phyloP scores from a whole-genome alignment of 2,329 filamentous ascomycete species.

The Shiraia bambusicola region DNA sequence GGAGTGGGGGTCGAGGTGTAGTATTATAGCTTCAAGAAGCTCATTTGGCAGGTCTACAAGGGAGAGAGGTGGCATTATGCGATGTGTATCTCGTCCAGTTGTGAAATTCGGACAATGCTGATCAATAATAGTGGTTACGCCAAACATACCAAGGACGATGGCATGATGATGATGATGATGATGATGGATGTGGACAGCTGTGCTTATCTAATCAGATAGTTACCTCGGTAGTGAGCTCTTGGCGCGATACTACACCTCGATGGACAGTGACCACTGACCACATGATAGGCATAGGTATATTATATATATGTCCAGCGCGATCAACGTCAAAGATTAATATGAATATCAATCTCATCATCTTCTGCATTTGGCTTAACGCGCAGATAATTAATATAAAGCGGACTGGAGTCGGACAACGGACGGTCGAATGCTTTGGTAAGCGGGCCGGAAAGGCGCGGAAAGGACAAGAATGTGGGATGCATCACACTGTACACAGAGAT shows the following conservation, averaged over 20 bases:
- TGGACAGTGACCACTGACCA: no score
- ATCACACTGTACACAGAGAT: slow-evolving; percentile 7
- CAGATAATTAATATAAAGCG: no score
- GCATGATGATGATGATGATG: slow-evolving; percentile 16
- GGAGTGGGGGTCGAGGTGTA: slow-evolving; percentile 56
- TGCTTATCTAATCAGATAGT: slow-evolving; percentile 16
- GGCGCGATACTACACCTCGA: slow-evolving; percentile 13
- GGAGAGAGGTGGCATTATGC: slow-evolving; percentile 20
- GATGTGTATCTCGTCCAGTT: not conserved
- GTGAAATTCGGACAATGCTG: not conserved
- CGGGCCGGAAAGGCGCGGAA: slow-evolving; percentile 22
- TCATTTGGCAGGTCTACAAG: slow-evolving; percentile 69
- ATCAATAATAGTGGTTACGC: not conserved
- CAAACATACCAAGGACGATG: slow-evolving; percentile 7
- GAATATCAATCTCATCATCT: no score
- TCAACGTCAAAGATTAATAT: no score
- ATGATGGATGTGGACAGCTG: slow-evolving; percentile 12
- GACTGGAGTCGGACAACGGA: no score
- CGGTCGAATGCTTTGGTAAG: slow-evolving; percentile 6
- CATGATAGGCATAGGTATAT: no score
- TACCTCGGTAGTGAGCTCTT: slow-evolving; percentile 15
- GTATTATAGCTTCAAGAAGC: slow-evolving; percentile 76
- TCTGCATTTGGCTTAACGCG: no score
- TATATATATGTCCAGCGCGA: no score
- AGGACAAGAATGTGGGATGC: slow-evolving; percentile 1